Evolutionary conservation across 2,329 filamentous ascomycete genomes (phyloP).

Genomic region (Curvularia lunata): DNA sequence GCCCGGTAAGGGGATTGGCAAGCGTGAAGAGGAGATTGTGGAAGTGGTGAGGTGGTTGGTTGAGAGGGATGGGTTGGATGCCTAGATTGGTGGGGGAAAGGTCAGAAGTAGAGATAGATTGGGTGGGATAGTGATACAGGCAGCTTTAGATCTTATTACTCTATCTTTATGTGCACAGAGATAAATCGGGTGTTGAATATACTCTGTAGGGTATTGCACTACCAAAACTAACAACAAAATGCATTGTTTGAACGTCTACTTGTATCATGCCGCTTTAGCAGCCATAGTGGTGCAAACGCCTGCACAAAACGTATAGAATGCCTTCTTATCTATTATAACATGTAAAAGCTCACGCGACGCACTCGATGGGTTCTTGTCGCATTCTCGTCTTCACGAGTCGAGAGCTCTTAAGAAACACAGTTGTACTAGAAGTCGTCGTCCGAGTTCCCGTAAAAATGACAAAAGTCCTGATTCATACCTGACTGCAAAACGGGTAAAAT

Average conservation of each 20-base stretch:
- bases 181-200: neutral
- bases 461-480: neutral
- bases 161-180: neutral
- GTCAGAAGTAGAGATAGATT: neutral
- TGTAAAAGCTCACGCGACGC: too few relatives aligned
- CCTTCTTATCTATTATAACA: neutral
- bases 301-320: neutral
- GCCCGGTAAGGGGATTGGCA: conserved; percentile 64
- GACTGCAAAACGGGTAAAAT: neutral
- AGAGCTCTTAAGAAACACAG: neutral
- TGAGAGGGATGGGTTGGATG: conserved; percentile 86
- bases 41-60: conserved; percentile 79
- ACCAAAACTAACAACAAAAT: neutral
- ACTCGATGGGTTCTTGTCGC: neutral
- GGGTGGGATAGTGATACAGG: neutral
- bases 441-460: neutral
- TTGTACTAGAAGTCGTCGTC: neutral
- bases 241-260: too few relatives aligned
- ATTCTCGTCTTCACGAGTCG: neutral
- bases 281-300: neutral
- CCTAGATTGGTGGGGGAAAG: conserved; percentile 9
- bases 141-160: neutral
- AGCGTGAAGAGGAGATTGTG: conserved; percentile 67
- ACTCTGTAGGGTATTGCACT: neutral
- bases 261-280: too few relatives aligned